A percentile compares a stretch with the other conserved stretches of the same genome.
Conservation (phyloP, 2,329 filamentous ascomycete species). For the Cryphonectria japonica region DNA sequence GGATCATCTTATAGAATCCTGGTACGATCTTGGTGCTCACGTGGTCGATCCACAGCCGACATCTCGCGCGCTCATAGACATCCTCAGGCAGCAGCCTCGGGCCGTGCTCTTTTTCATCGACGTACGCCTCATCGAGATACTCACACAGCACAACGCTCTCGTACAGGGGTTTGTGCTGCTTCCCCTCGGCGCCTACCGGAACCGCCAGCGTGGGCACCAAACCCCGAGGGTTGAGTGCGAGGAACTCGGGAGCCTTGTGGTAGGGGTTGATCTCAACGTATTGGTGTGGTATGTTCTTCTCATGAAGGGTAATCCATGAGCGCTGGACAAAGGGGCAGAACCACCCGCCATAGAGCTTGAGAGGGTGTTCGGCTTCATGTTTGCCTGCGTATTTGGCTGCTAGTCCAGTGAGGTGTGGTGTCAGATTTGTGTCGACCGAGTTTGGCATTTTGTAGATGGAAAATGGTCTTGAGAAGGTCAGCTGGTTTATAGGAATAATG, state of each 20-base stretch:
- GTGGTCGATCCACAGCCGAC: conserved; percentile 76
- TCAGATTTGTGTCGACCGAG: conserved; percentile 52
- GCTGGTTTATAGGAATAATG: not conserved
- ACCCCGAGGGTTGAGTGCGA: conserved; percentile 74
- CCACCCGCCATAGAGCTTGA: conserved; percentile 75
- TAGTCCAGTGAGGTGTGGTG: conserved; percentile 50
- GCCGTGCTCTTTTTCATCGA: conserved; percentile 46
- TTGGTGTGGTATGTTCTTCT: conserved; percentile 75
- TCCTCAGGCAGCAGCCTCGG: conserved; percentile 61
- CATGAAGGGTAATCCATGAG: conserved; percentile 72
- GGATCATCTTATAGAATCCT: conserved; percentile 65
- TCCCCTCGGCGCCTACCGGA: conserved; percentile 38
- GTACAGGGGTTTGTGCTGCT: conserved; percentile 63
- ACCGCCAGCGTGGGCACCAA: conserved; percentile 72
- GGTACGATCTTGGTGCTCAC: conserved; percentile 69
- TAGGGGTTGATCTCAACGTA: conserved; percentile 82
- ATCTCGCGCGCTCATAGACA: conserved; percentile 66
- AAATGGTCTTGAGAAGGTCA: not conserved
- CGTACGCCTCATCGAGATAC: conserved; percentile 74
- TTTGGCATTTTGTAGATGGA: conserved; percentile 42
- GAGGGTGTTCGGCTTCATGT: conserved; percentile 51
- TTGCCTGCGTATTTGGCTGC: conserved; percentile 51
- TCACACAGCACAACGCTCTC: conserved; percentile 75
- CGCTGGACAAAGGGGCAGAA: conserved; percentile 75
- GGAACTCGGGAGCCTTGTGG: conserved; percentile 68